phyloP scores from a whole-genome alignment of 352 stramenopile species.

The Phytophthora citrophthora region DNA sequence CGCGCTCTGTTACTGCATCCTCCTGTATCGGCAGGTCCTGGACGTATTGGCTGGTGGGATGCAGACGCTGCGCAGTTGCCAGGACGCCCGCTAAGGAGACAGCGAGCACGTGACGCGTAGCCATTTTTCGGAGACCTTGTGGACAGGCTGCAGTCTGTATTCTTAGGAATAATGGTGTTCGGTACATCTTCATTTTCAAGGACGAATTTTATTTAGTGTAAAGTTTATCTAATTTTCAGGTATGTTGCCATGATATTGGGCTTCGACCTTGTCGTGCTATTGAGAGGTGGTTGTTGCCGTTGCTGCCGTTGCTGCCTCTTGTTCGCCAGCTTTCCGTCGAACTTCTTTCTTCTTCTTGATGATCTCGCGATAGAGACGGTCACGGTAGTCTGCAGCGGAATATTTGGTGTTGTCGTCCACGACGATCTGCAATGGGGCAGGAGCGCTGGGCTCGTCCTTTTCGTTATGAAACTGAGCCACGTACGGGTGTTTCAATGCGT shows the following conservation, averaged over 20 bases:
- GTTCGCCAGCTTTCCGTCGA: constrained; percentile 53
- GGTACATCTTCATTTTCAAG: too few species aligned
- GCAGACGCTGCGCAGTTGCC: constrained; percentile 36
- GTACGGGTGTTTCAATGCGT: constrained; percentile 93
- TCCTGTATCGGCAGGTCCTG: constrained; percentile 14
- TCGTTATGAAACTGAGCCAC: constrained; percentile 95
- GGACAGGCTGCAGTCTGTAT: too few species aligned
- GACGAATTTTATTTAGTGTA: too few species aligned
- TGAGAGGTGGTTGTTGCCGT: constrained; percentile 4
- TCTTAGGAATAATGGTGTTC: too few species aligned
- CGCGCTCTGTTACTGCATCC: not conserved
- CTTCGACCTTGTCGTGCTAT: constrained; percentile 8
- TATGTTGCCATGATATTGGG: too few species aligned
- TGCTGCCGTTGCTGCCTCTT: constrained; percentile 21
- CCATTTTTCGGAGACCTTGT: constrained; percentile 7
- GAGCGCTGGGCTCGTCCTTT: constrained; percentile 90
- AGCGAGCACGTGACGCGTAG: constrained; percentile 2
- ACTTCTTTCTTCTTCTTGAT: constrained; percentile 94
- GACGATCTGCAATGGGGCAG: constrained; percentile 80
- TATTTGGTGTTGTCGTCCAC: constrained; percentile 96
- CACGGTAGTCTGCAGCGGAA: constrained; percentile 92
- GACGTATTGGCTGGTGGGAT: constrained; percentile 16
- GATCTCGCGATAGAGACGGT: constrained; percentile 94
- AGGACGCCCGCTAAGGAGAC: constrained; percentile 8
- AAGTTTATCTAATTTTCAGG: too few species aligned